Base-by-base conservation (phyloP, 257 asterid species). In the Mentha longifolia region DNA sequence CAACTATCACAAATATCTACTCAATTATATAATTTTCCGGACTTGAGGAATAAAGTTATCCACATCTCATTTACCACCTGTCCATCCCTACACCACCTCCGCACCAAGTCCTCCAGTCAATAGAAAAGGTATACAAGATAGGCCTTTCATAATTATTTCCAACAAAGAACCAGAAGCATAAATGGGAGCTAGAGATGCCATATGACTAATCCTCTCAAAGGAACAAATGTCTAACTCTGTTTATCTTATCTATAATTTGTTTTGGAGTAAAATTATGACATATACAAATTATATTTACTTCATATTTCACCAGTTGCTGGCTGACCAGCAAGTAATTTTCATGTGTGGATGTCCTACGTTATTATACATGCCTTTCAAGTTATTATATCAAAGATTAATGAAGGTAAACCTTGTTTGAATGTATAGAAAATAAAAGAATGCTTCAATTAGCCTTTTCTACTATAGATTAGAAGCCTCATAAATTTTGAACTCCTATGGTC, bases 1-100 rank as follows among this genome's bases (percentile, higher is more conserved):
- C 72, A 66, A 61, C 43, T 31, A 63, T 73, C 59, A n/a, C 41
- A 65, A 45, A 19, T 46, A 54, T 35, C 71, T 35, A 31, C 57
- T 19, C 15, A 41, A 65, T 6, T 46, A 60, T 42, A 6, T 49
- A 13, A 14, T 61, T n/a, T 49, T 50, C 51, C 3, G 65, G 41
- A 59, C 14, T 37, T 16, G 33, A 39, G 39, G 37, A 14, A 16
- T 13, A 16, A 70, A 16, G 45, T 31, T 50, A 33, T 33, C 35
- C 11, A 20, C 75, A 51, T 30, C 31, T 41, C 16, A 19, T 52
- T 55, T 51, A 31, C 37, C 41, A 41, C 39, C 33, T 55, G 43
- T 15, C 35, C 57, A 17, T 54, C 65, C 30, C n/a, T 35, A 15
- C 7, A 19, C 52, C 35, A 43, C 17, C 19, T 19, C 5, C n/a